Evolutionary conservation across 331 rosid genomes (phyloP), one percentile per base, ranked within the genome.

Genomic region (Rhamnella rubrinervis): DNA sequence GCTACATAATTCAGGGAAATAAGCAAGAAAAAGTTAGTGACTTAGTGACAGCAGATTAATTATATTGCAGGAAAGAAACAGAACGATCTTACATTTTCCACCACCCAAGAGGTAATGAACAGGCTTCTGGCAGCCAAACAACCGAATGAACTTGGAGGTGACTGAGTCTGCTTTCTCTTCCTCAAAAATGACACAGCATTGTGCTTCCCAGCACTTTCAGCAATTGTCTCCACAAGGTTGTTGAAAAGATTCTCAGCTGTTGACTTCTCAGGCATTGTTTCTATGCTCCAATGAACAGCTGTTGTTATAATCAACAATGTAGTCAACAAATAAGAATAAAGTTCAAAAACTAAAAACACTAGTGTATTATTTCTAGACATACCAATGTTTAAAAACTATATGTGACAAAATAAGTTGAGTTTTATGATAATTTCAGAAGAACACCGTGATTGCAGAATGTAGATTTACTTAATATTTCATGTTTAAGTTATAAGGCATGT

Each of bases 71-170:
- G 65, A 26, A 41, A 21, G 35, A 19, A 44, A 56, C 67, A 56
- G 66, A 71, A 73, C 35, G 25, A 21, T 23, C 87, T 17, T 85
- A 95, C 98, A 83, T 89, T 84, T 91, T 79, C 98, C 96, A 63
- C 98, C 98, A 47, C 98, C 98, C 69, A 95, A 75, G 80, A 91
- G 5, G 74, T 85, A 72, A 86, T 95, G 82, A 73, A 95, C 78
- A 6, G 96, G 89, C 73, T 84, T 95, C 79, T 95, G 80, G 71
- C 89, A 96, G 77, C 98, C 98, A 70, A 95, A 89, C 56, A 91
- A 82, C 72, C 89, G 85, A 16, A 85, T 83, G 53, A 86, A 71
- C 74, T 86, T 83, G 56, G 78, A 59, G 80, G 82, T 57, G 70
- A 80, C 87, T 4, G 85, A 69, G 44, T 61, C 73, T 7, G 88